Evolutionary conservation across 2,329 filamentous ascomycete species (phyloP).

Genomic region (Teratosphaeria zuluensis): DNA sequence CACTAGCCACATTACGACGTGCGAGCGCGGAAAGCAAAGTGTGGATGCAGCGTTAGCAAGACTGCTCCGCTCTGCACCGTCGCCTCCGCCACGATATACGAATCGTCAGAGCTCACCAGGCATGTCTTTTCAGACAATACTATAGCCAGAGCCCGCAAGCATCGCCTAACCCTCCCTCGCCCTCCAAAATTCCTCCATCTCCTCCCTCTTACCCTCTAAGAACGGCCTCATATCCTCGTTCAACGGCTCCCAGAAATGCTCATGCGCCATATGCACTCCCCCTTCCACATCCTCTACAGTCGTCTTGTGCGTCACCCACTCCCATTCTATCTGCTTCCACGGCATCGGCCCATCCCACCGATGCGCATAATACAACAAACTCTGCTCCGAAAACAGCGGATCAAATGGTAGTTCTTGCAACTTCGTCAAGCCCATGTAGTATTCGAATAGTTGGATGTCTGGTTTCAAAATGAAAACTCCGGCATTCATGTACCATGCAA

Average conservation of each 20-base stretch:
- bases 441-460: conserved; percentile 17
- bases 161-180: conserved; percentile 4
- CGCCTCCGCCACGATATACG: too few relatives aligned
- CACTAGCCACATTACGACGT: too few relatives aligned
- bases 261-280: conserved; percentile 29
- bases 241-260: conserved; percentile 28
- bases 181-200: conserved; percentile 28
- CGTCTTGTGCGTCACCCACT: conserved; percentile 30
- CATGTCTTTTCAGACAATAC: too few relatives aligned
- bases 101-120: too few relatives aligned
- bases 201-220: conserved; percentile 25
- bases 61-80: too few relatives aligned
- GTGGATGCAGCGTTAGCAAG: too few relatives aligned
- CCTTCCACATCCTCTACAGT: conserved; percentile 27
- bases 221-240: conserved; percentile 22
- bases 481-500: conserved; percentile 25
- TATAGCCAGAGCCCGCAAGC: conserved; percentile 9
- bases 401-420: conserved; percentile 23
- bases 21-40: too few relatives aligned
- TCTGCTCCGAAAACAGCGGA: conserved; percentile 27
- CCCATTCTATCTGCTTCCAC: conserved; percentile 28
- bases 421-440: conserved; percentile 25
- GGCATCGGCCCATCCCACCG: conserved; percentile 30
- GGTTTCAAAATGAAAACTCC: conserved; percentile 30
- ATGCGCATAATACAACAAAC: conserved; percentile 29